These are phyloP conservation scores for Pistacia vera DNA, from an alignment of 345 rosid species.

Conservation along the genomic window DNA sequence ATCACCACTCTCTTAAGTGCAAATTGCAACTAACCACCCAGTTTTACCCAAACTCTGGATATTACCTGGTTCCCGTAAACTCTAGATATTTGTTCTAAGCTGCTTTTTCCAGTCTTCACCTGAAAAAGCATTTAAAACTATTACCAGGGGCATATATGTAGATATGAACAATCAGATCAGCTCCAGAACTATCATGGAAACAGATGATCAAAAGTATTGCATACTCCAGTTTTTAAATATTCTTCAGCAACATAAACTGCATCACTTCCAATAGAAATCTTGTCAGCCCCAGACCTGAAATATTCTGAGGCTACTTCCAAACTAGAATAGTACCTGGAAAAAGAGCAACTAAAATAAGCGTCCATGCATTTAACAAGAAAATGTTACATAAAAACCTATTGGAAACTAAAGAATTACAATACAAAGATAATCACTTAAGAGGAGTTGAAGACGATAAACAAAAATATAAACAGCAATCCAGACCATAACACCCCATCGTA, in stretches of 20 bases:
- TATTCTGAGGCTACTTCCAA: slow-evolving; percentile 97
- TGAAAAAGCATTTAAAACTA: slow-evolving; percentile 28
- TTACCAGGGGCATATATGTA: slow-evolving; percentile 8
- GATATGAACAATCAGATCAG: slow-evolving; percentile 4
- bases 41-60: slow-evolving; percentile 6
- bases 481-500: not conserved
- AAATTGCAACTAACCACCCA: not conserved
- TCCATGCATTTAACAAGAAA: not conserved
- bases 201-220: slow-evolving; percentile 21
- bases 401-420: slow-evolving; percentile 1
- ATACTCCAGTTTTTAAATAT: slow-evolving; percentile 76
- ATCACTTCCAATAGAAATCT: slow-evolving; percentile 95
- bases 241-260: slow-evolving; percentile 95
- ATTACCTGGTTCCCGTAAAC: slow-evolving; percentile 96
- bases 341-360: not conserved
- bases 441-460: not conserved
- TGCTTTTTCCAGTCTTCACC: slow-evolving; percentile 86
- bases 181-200: slow-evolving; percentile 2
- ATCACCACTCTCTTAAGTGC: not conserved
- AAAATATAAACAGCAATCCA: not conserved
- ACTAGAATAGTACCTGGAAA: slow-evolving; percentile 86
- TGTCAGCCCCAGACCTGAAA: slow-evolving; percentile 98
- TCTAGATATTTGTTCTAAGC: slow-evolving; percentile 92
- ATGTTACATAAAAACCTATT: not conserved
- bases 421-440: not conserved